A percentile compares a stretch with the other conserved stretches of the same genome.
Evolutionary conservation across 495 filamentous ascomycete species (phyloP).

Genomic region (Parathielavia appendiculata): DNA sequence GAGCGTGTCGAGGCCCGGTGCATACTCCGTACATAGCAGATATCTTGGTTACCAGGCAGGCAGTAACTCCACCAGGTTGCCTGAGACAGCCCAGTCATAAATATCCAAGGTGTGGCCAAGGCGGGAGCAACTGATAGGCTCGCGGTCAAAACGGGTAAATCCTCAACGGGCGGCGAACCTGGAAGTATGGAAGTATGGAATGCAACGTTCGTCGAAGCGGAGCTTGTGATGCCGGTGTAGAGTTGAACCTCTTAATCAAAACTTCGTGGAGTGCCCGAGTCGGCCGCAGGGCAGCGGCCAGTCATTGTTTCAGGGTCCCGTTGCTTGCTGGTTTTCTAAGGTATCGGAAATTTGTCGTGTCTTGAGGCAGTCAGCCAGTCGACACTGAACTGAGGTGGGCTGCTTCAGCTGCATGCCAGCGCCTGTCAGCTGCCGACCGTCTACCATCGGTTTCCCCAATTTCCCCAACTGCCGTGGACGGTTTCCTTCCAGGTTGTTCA

Average conservation of each 20-base stretch:
- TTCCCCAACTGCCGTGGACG: conserved; percentile 11
- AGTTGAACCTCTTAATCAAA: neutral
- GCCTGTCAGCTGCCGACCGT: neutral
- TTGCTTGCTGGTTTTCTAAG: neutral
- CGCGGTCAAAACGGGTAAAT: conserved; percentile 17
- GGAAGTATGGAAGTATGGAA: conserved; percentile 12
- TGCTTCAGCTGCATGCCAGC: neutral
- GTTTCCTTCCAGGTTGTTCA: neutral
- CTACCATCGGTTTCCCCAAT: neutral
- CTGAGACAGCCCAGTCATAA: neutral
- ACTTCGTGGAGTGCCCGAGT: neutral
- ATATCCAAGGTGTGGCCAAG: conserved; percentile 19
- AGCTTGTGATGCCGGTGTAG: conserved; percentile 4
- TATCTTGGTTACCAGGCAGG: too few species aligned
- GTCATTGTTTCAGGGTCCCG: too few species aligned
- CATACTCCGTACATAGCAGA: too few species aligned
- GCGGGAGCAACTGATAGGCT: conserved; percentile 19
- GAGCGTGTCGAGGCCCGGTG: too few species aligned
- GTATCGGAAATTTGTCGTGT: neutral
- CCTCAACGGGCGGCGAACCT: neutral
- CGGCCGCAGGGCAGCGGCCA: too few species aligned
- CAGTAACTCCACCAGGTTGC: conserved; percentile 10
- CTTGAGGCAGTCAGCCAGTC: neutral
- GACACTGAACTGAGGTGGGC: too few species aligned
- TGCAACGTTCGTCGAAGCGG: conserved; percentile 14